Percentiles rank a stretch among this genome's conserved stretches.
Conservation (phyloP, 345 rosid species). For the Gossypium australe region DNA sequence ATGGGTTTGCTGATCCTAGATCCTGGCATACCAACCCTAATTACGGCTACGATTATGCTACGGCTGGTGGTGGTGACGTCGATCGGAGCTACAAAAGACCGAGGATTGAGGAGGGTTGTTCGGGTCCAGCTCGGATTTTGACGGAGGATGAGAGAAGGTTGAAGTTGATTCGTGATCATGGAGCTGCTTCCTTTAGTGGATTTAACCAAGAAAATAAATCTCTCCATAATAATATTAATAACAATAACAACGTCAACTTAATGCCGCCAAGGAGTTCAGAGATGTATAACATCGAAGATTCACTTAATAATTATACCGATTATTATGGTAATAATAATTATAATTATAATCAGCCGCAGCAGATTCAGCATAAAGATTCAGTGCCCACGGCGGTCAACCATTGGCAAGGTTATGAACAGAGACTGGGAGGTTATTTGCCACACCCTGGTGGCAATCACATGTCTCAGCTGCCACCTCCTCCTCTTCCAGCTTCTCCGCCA, state of each 20-base stretch:
- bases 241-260: background rate
- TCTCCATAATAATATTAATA: background rate
- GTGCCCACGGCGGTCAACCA: background rate
- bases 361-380: slow-evolving; percentile 15
- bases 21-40: slow-evolving; percentile 40
- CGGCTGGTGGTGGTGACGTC: slow-evolving; percentile 29
- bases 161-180: slow-evolving; percentile 82
- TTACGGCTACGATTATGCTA: slow-evolving; percentile 23
- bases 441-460: slow-evolving; percentile 14
- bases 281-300: slow-evolving; percentile 20
- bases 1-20: slow-evolving; percentile 24
- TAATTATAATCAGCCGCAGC: slow-evolving; percentile 14
- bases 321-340: background rate
- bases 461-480: background rate
- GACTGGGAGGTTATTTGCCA: slow-evolving; percentile 9
- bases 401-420: slow-evolving; percentile 22
- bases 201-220: slow-evolving; percentile 2
- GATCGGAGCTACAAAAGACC: slow-evolving; percentile 68
- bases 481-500: slow-evolving; percentile 63
- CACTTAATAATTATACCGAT: slow-evolving; percentile 8
- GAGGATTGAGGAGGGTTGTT: slow-evolving; percentile 41
- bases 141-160: slow-evolving; percentile 68
- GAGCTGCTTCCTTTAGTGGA: slow-evolving; percentile 27
- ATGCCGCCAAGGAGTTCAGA: slow-evolving; percentile 20
- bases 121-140: slow-evolving; percentile 20